Evolutionary conservation across 129 eudicot genomes (phyloP).

Genomic region (Smallanthus sonchifolius): DNA sequence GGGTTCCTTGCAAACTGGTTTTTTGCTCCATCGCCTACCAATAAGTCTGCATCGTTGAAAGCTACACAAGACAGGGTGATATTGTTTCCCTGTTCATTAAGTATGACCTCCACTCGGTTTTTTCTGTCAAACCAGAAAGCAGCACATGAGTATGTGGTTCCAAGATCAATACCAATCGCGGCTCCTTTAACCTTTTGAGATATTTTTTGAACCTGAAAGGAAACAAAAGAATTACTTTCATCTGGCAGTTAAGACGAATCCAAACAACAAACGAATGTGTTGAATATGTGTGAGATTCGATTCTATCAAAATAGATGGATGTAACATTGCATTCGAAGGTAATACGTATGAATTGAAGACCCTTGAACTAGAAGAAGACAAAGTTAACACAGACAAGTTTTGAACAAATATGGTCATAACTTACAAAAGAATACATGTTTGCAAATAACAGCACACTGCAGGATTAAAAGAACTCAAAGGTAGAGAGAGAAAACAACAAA

Average conservation of each 20-base stretch:
- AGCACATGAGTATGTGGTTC: background rate
- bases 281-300: too few relatives aligned
- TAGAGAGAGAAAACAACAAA: too few relatives aligned
- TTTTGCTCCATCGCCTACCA: background rate
- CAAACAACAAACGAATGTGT: too few relatives aligned
- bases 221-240: too few relatives aligned
- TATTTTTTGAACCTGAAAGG: background rate
- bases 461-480: too few relatives aligned
- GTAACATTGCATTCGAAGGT: too few relatives aligned
- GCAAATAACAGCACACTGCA: too few relatives aligned
- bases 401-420: too few relatives aligned
- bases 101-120: background rate
- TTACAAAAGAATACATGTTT: too few relatives aligned
- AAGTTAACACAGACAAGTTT: background rate
- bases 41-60: background rate
- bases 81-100: background rate
- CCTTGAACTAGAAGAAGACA: background rate
- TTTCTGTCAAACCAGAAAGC: background rate
- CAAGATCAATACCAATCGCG: background rate
- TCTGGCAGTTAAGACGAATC: too few relatives aligned
- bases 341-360: too few relatives aligned
- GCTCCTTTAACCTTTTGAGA: background rate
- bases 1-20: background rate
- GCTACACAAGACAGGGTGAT: background rate
- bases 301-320: too few relatives aligned